Evolutionary conservation across 2,329 filamentous ascomycete genomes (phyloP), one percentile per base, ranked within the genome.

Genomic region (Pyricularia sp.): DNA sequence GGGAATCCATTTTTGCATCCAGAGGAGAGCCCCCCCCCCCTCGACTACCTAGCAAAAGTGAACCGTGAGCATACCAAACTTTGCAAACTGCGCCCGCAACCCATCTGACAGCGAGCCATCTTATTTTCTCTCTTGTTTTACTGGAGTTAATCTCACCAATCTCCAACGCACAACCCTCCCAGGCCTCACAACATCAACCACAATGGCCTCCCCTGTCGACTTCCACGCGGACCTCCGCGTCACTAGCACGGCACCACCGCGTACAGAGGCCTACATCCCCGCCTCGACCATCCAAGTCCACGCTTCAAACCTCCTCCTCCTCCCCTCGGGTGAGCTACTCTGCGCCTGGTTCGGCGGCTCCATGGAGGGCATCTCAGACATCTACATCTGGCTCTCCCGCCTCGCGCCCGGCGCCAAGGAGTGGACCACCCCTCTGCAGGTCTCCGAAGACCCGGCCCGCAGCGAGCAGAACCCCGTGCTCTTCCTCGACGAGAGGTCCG

Each of bases 381-480:
- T 83, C 61, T 78, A 76, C 68, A 81, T 82, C 65, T 81, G 81
- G 69, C 71, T 81, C 0, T 80, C 81, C 14, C 78, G 79, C 7
- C 72, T 79, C 1, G 72, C 71, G 1, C 72, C 76, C 0, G 77
- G 76, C 0, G 69, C 76, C 0, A 68, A 66, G 0, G 64, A 70
- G 2, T 83, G 81, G 81, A 72, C 73, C 0, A 55, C 70, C 0
- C 77, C 80, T 0, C 66, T 72, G 0, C 80, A 76, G 66, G 76
- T 82, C 1, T 81, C 80, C 0, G 77, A 76, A 11, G 81, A 81
- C 69, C 69, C 74, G 4, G 73, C 75, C 25, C 76, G 80, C 17
- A 82, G 81, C 71, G 81, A 81, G 61, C 81, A 83, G 70, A 83
- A 83, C 42, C 81, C 81, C 0, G 76, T 83, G 1, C 71, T 83